These are phyloP conservation scores for Puccinia triticina DNA, from an alignment of 1,284 basidiomycete species.

Conservation along the genomic window DNA sequence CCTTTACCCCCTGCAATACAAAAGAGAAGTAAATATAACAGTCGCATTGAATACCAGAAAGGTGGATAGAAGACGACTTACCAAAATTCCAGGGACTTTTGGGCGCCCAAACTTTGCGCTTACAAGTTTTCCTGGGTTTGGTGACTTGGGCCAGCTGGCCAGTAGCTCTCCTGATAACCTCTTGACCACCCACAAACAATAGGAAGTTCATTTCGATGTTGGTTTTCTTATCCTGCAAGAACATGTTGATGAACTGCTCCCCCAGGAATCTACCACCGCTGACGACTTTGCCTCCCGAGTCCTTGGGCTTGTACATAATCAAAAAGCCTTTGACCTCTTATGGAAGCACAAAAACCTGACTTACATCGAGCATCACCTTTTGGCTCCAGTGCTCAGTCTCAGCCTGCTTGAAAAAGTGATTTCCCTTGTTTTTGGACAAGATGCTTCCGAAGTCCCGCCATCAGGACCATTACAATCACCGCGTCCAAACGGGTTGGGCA, in stretches of 20 bases:
- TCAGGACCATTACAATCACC: too few species aligned
- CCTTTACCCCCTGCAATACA: neutral
- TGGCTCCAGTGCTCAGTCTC: too few species aligned
- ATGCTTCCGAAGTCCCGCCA: neutral
- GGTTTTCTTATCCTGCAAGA: neutral
- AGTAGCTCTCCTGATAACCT: neutral
- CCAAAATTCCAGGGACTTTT: neutral
- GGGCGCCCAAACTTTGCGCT: neutral
- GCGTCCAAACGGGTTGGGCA: neutral
- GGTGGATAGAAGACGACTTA: neutral
- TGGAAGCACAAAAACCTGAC: neutral
- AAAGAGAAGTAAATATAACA: neutral
- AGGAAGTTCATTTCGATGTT: neutral
- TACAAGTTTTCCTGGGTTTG: neutral
- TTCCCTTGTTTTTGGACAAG: neutral
- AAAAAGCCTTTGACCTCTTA: too few species aligned
- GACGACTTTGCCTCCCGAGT: neutral
- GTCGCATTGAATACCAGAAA: neutral
- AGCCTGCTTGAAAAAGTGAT: neutral
- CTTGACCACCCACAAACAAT: neutral
- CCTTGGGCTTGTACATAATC: too few species aligned
- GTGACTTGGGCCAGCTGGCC: neutral
- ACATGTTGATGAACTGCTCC: neutral
- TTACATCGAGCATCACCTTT: conserved; percentile 1
- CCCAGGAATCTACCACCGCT: neutral